These are phyloP conservation scores for Apocynum venetum DNA, from an alignment of 257 asterid species.

Conservation along the genomic window DNA sequence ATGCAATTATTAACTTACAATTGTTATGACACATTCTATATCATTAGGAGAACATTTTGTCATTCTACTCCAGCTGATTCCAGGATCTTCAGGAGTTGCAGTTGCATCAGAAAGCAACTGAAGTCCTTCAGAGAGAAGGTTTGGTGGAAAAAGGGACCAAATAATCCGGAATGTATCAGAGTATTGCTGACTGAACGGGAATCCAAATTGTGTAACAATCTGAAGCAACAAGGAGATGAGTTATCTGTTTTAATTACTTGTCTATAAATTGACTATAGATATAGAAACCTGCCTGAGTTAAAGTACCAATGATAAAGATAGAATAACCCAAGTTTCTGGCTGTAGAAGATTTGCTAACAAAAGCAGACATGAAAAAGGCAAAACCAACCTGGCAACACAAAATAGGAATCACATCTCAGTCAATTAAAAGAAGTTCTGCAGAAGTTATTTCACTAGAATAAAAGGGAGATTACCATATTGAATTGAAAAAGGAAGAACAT, in stretches of 20 bases:
- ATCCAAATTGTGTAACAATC: constrained; percentile 87
- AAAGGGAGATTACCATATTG: constrained; percentile 59
- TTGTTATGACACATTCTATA: constrained; percentile 65
- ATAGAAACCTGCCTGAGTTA: constrained; percentile 67
- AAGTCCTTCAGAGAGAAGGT: constrained; percentile 80
- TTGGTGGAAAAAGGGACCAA: constrained; percentile 96
- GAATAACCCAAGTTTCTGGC: constrained; percentile 72
- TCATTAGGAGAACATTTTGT: constrained; percentile 71
- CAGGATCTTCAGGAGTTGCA: constrained; percentile 85
- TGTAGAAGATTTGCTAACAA: constrained; percentile 71
- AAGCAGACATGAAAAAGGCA: constrained; percentile 77
- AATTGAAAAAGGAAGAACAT: constrained; percentile 80
- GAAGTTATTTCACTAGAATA: constrained; percentile 2
- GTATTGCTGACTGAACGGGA: constrained; percentile 54
- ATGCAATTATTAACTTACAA: constrained; percentile 35
- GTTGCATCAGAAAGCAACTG: constrained; percentile 79
- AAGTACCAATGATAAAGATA: constrained; percentile 62
- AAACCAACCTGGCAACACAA: constrained; percentile 56
- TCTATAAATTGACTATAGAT: constrained; percentile 12
- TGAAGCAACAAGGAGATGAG: constrained; percentile 28
- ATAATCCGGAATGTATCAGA: constrained; percentile 42
- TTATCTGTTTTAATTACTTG: constrained; percentile 22
- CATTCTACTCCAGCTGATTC: constrained; percentile 87
- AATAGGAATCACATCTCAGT: constrained; percentile 12
- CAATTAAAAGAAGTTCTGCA: background rate